Conservation (phyloP, 2,329 filamentous ascomycete species). For the Apiospora sp. region DNA sequence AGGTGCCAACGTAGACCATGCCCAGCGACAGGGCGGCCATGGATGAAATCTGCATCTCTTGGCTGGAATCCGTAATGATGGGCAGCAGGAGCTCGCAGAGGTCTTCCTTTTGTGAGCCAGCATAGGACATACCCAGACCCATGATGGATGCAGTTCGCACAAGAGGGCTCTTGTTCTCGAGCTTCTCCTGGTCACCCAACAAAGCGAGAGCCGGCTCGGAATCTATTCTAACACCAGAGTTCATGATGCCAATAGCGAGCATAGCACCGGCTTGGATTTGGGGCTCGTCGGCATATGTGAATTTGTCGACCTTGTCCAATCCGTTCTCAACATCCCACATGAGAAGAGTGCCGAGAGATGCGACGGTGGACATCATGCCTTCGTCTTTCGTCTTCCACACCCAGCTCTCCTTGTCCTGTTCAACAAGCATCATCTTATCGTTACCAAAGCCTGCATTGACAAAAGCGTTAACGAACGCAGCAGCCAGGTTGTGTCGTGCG, state of each 20-base stretch:
- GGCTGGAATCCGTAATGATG: slow-evolving; percentile 81
- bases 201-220: slow-evolving; percentile 90
- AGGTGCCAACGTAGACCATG: slow-evolving; percentile 91
- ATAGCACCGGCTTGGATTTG: slow-evolving; percentile 89
- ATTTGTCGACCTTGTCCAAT: slow-evolving; percentile 92
- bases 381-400: slow-evolving; percentile 99
- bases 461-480: slow-evolving; percentile 95
- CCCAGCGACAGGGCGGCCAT: slow-evolving; percentile 94
- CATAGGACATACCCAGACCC: slow-evolving; percentile 93
- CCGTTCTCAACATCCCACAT: slow-evolving; percentile 95
- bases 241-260: slow-evolving; percentile 94
- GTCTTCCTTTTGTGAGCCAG: slow-evolving; percentile 90
- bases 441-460: slow-evolving; percentile 95
- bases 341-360: slow-evolving; percentile 89
- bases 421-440: slow-evolving; percentile 97
- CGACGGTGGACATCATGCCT: slow-evolving; percentile 95
- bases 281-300: slow-evolving; percentile 84
- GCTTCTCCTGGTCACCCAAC: slow-evolving; percentile 79
- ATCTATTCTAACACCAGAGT: slow-evolving; percentile 88
- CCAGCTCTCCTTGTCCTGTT: slow-evolving; percentile 90
- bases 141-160: slow-evolving; percentile 89
- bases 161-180: slow-evolving; percentile 79
- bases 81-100: slow-evolving; percentile 86
- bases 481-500: slow-evolving; percentile 92
- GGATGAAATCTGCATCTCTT: slow-evolving; percentile 94